phyloP scores from a whole-genome alignment of 306 rosid genomes.

The Benincasa hispida region DNA sequence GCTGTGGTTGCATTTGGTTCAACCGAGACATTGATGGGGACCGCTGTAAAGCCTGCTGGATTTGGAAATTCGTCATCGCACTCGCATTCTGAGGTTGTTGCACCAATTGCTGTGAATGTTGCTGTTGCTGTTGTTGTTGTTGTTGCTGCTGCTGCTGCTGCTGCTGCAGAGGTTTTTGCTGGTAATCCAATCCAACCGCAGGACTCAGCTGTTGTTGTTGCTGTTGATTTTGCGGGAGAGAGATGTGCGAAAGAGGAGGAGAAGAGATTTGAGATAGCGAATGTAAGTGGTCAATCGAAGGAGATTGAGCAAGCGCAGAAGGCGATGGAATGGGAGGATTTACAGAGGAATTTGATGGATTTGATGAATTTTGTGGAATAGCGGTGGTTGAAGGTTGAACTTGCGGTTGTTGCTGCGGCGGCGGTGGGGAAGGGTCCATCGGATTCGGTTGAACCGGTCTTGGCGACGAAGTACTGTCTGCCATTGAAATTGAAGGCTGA shows the following conservation, averaged over 20 bases:
- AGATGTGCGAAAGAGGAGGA: constrained; percentile 37
- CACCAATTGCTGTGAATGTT: constrained; percentile 13
- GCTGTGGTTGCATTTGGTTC: constrained; percentile 42
- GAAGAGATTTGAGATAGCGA: constrained; percentile 33
- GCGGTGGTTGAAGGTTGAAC: constrained; percentile 5
- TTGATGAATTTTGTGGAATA: constrained; percentile 25
- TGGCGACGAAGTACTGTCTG: constrained; percentile 34
- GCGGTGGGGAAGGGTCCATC: constrained; percentile 19
- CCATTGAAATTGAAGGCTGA: constrained; percentile 21
- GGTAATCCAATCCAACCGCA: constrained; percentile 32
- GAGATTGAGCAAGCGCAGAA: constrained; percentile 36
- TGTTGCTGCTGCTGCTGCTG: constrained; percentile 18
- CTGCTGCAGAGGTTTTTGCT: constrained; percentile 20
- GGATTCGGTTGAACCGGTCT: constrained; percentile 26
- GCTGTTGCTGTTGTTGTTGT: constrained; percentile 21
- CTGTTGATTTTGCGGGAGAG: constrained; percentile 33
- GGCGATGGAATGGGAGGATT: constrained; percentile 37
- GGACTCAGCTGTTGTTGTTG: constrained; percentile 26
- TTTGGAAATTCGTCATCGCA: constrained; percentile 43
- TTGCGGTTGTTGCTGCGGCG: neutral
- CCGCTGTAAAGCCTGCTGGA: constrained; percentile 43
- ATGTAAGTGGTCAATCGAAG: constrained; percentile 28
- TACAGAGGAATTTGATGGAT: constrained; percentile 13
- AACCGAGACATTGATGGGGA: constrained; percentile 39
- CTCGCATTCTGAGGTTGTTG: constrained; percentile 30